These are phyloP conservation scores for Noccaea bulbosa DNA, from an alignment of 345 rosid species.

Conservation along the genomic window DNA sequence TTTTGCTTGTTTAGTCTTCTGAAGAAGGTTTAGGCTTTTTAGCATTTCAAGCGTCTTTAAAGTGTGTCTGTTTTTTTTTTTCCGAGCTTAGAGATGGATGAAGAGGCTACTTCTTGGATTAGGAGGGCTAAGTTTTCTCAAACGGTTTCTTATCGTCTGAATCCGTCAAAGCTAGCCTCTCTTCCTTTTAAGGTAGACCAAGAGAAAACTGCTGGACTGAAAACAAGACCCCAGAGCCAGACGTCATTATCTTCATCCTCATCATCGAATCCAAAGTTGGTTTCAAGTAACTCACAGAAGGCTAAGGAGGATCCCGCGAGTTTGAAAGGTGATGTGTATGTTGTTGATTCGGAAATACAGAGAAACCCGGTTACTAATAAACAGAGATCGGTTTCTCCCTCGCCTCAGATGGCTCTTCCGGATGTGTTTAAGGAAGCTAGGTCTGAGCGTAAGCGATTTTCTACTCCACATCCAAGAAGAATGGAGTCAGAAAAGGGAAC, in stretches of 20 bases:
- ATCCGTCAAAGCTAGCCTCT: conserved; percentile 61
- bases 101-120: conserved; percentile 78
- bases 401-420: conserved; percentile 59
- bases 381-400: conserved; percentile 85
- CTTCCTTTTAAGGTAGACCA: conserved; percentile 48
- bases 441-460: conserved; percentile 70
- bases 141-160: conserved; percentile 78
- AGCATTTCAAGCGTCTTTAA: conserved; percentile 40
- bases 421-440: conserved; percentile 90
- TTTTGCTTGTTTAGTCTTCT: conserved; percentile 35
- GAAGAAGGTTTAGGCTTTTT: conserved; percentile 20
- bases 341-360: conserved; percentile 51
- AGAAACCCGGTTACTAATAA: conserved; percentile 56
- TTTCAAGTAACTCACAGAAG: conserved; percentile 31
- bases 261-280: conserved; percentile 40
- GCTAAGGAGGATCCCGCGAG: conserved; percentile 31
- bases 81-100: conserved; percentile 58
- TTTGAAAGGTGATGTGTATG: conserved; percentile 36
- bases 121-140: conserved; percentile 91
- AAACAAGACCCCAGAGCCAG: conserved; percentile 46
- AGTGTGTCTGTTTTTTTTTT: conserved; percentile 11
- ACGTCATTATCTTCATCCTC: conserved; percentile 13
- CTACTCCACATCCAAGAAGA: conserved; percentile 78
- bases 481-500: conserved; percentile 54
- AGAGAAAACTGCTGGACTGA: conserved; percentile 49